Percentiles rank a stretch among this genome's conserved stretches.
Evolutionary conservation across 352 stramenopile genomes (phyloP).

Genomic region (Plasmopara muralis): DNA sequence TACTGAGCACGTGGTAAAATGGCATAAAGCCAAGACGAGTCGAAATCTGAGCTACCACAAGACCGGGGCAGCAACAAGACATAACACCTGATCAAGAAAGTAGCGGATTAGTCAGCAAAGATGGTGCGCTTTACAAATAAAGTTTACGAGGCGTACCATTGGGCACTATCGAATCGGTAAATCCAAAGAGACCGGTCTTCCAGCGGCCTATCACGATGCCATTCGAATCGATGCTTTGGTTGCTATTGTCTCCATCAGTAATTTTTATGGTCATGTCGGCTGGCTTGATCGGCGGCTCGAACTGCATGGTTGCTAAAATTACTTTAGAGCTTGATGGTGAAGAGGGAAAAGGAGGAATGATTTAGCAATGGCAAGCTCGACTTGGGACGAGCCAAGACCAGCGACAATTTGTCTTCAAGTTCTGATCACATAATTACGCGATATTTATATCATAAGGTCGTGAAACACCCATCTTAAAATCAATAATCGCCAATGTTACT

Average conservation of each 20-base stretch:
- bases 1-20: conserved; percentile 48
- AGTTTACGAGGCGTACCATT: conserved; percentile 38
- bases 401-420: conserved; percentile 2
- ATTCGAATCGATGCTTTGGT: conserved; percentile 53
- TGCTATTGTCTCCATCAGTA: conserved; percentile 23
- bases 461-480: not conserved
- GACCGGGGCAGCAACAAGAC: conserved; percentile 55
- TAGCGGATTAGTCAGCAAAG: not conserved
- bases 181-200: conserved; percentile 71
- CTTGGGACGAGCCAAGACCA: not conserved
- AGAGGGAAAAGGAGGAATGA: conserved; percentile 30
- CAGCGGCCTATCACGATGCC: conserved; percentile 65
- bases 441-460: conserved; percentile 16
- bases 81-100: conserved; percentile 36
- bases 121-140: too few species aligned
- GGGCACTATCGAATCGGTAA: conserved; percentile 53
- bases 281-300: conserved; percentile 45
- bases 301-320: conserved; percentile 38
- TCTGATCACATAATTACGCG: conserved; percentile 10
- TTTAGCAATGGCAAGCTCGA: not conserved
- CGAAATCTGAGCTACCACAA: conserved; percentile 59
- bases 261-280: conserved; percentile 40
- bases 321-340: conserved; percentile 8
- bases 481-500: too few species aligned
- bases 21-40: conserved; percentile 48